Evolutionary conservation across 805 yeast species (phyloP).

Genomic region (Brettanomyces anomalus): DNA sequence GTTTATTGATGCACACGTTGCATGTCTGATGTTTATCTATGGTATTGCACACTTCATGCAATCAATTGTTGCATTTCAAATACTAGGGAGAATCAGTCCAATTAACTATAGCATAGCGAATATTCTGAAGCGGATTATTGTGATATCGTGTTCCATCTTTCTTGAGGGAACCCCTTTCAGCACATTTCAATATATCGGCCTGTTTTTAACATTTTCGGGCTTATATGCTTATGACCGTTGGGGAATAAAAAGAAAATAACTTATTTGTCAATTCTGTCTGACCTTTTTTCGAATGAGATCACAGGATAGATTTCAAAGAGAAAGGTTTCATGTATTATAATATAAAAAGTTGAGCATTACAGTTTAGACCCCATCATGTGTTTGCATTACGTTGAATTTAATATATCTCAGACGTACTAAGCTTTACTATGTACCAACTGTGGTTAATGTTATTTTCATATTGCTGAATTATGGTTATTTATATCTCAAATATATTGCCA

Average conservation of each 20-base stretch:
- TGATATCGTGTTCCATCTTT: conserved; percentile 55
- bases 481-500: no score
- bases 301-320: neutral
- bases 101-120: conserved; percentile 75
- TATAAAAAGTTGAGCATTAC: no score
- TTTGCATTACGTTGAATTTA: no score
- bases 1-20: conserved; percentile 16
- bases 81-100: conserved; percentile 63
- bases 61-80: conserved; percentile 66
- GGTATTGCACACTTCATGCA: conserved; percentile 66
- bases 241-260: conserved; percentile 1
- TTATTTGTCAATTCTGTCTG: no score
- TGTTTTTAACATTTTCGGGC: conserved; percentile 49
- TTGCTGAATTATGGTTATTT: no score
- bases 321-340: neutral
- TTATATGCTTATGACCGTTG: conserved; percentile 57
- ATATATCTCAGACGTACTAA: no score
- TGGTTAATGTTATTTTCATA: no score
- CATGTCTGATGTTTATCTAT: conserved; percentile 42
- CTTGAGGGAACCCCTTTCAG: conserved; percentile 47
- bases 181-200: conserved; percentile 39
- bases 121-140: conserved; percentile 63
- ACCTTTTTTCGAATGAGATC: no score
- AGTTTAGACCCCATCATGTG: no score
- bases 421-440: no score